Evolutionary conservation across 1,139 yeast species (phyloP).

Genomic region (Kodamaea arcana): DNA sequence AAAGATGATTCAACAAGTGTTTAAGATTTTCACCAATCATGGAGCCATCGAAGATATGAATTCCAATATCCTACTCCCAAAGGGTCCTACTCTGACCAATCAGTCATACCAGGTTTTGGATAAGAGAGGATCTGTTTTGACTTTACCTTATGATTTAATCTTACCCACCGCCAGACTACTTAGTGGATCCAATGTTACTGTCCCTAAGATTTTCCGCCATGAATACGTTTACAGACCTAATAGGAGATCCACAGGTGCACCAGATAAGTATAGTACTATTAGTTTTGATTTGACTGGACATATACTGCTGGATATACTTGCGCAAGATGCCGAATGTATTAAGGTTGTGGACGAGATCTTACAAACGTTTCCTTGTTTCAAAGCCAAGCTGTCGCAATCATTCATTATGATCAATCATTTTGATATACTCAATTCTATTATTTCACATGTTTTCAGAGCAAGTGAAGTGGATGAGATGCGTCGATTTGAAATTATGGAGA

Average conservation of each 20-base stretch:
- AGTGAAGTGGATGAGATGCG: constrained; percentile 63
- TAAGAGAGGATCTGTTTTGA: constrained; percentile 79
- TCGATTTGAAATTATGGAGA: constrained; percentile 60
- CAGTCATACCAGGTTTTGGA: constrained; percentile 76
- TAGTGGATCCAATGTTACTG: constrained; percentile 54
- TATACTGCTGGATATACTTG: constrained; percentile 37
- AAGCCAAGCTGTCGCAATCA: constrained; percentile 36
- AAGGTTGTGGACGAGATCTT: constrained; percentile 76
- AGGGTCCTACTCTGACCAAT: constrained; percentile 65
- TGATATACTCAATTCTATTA: constrained; percentile 67
- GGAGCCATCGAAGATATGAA: constrained; percentile 79
- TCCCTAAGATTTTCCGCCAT: constrained; percentile 66
- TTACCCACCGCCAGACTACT: constrained; percentile 83
- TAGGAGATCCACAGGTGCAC: constrained; percentile 55
- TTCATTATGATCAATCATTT: constrained; percentile 73
- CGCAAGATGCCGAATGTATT: constrained; percentile 83
- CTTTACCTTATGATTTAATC: constrained; percentile 83
- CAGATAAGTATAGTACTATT: constrained; percentile 73
- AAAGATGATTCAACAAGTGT: constrained; percentile 54
- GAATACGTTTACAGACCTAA: constrained; percentile 79
- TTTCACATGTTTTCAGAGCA: constrained; percentile 66
- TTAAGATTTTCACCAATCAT: constrained; percentile 63
- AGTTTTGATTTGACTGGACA: constrained; percentile 77
- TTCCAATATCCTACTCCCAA: constrained; percentile 62
- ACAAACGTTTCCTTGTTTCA: constrained; percentile 60